Base-by-base conservation (phyloP, 2,329 filamentous ascomycete genomes). In the Aureobasidium mangrovei region DNA sequence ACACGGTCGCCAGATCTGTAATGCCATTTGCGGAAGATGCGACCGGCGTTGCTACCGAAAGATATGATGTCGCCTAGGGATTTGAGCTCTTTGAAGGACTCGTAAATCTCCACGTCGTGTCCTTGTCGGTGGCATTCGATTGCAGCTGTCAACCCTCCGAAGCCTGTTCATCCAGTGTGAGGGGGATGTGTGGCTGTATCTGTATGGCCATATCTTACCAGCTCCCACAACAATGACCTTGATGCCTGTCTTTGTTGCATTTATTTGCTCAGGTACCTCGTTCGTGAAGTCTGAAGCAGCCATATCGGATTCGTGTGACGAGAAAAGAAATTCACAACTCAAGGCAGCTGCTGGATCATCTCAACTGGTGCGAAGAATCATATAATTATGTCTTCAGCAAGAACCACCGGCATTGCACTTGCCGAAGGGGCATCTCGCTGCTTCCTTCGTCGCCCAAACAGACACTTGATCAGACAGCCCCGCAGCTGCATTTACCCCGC, bases 111-210 rank as follows among this genome's bases (percentile, higher is more conserved):
- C 18, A 81, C 80, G 9, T 73, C 69, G 62, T 83, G 81, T 12
- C 81, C 81, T 59, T 83, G 78, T 12, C 79, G 75, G 57, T 78
- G 74, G 61, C 80, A 82, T 66, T 84, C 81, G 57, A 84, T 81
- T 40, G 81, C 81, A 18, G 80, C 78, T 5, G 79, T 79, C 29
- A 84, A 71, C 12, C 81, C 81, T 36, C 79, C 81, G 56, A 84
- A 83, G 24, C 81, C 81, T 68, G 72, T 73, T 18, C 1, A 10
- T 74, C 62, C 66, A 71, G 2, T 8, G 26, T 42, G 18, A 42
- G 40, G 9, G 10, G 7, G 6, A 18, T 42, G 7, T 27, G n/a
- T 26, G 40, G 12, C 24, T 8, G 32, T 7, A 7, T 42, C 40
- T 42, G 26, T 6, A 39, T 39, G 8, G 12, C 36, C 10, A n/a